Percentiles rank a stretch among this genome's conserved stretches.
Conservation (phyloP, 2,329 filamentous ascomycete species). For the Pseudopithomyces maydicus region DNA sequence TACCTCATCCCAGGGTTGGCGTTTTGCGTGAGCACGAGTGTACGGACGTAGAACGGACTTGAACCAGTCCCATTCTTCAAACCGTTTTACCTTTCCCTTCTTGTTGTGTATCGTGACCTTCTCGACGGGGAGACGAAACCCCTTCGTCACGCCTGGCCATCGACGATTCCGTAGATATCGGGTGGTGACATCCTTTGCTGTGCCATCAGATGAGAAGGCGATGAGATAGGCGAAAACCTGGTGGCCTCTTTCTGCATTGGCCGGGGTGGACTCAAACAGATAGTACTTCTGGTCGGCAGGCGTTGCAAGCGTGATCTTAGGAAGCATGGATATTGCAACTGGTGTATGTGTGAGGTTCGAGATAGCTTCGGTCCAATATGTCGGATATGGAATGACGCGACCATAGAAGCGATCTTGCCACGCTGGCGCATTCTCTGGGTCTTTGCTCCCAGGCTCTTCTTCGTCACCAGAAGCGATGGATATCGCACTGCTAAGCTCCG, state of each 20-base stretch:
- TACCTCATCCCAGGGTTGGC: conserved; percentile 74
- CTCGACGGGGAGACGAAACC: conserved; percentile 75
- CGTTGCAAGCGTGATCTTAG: conserved; percentile 58
- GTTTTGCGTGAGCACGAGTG: conserved; percentile 54
- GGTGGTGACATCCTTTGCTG: conserved; percentile 92
- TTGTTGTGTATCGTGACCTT: conserved; percentile 81
- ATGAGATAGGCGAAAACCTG: conserved; percentile 91
- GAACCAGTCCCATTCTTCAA: conserved; percentile 89
- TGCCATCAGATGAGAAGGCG: conserved; percentile 80
- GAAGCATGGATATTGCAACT: conserved; percentile 74
- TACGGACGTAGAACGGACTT: conserved; percentile 79
- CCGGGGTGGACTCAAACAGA: conserved; percentile 76
- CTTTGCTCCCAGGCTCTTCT: conserved; percentile 58
- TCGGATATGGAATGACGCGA: conserved; percentile 78
- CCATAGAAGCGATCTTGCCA: conserved; percentile 63
- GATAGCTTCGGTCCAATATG: conserved; percentile 91
- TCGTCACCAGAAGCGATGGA: conserved; percentile 52
- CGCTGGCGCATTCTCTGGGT: conserved; percentile 45
- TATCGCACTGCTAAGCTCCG: conserved; percentile 53
- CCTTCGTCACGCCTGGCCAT: conserved; percentile 89
- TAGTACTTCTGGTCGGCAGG: conserved; percentile 69
- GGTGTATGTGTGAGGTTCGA: conserved; percentile 81
- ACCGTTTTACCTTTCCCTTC: conserved; percentile 75
- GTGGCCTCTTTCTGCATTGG: conserved; percentile 80
- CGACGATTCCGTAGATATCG: conserved; percentile 83